Evolutionary conservation across 192 early-diverging fungal species (phyloP).

Genomic region (Radiomyces spectabilis): DNA sequence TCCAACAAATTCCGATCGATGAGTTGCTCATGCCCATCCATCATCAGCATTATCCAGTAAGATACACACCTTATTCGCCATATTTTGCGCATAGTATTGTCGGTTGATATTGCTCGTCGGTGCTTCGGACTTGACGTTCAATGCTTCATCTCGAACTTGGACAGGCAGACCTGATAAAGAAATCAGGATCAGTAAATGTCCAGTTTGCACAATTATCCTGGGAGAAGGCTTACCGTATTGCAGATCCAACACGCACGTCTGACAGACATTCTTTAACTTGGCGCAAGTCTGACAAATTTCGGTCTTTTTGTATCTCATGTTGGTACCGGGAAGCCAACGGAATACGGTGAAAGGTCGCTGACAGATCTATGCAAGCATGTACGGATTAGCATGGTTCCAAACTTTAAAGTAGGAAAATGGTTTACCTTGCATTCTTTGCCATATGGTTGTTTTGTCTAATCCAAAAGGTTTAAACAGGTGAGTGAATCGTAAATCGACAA

Average conservation of each 20-base stretch:
- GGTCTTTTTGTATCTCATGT: constrained; percentile 96
- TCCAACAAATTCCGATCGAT: background rate
- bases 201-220: background rate
- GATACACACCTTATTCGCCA: constrained; percentile 62
- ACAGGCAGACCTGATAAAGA: constrained; percentile 64
- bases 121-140: constrained; percentile 67
- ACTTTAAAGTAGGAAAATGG: too few relatives aligned
- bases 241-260: constrained; percentile 95
- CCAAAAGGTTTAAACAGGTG: too few relatives aligned
- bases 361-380: constrained; percentile 62
- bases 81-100: constrained; percentile 79
- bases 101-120: constrained; percentile 84
- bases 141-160: constrained; percentile 85
- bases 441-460: constrained; percentile 58
- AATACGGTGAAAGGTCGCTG: constrained; percentile 91
- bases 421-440: constrained; percentile 73
- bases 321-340: constrained; percentile 90
- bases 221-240: constrained; percentile 56
- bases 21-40: too few relatives aligned
- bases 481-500: too few relatives aligned
- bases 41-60: too few relatives aligned
- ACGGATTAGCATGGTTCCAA: too few relatives aligned
- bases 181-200: background rate
- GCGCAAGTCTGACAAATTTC: constrained; percentile 98
- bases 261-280: constrained; percentile 97